Percentiles rank a stretch among this genome's conserved stretches.
These are phyloP conservation scores for Nicotiana tomentosiformis DNA, from an alignment of 257 asterid genomes.

Conservation along the genomic window DNA sequence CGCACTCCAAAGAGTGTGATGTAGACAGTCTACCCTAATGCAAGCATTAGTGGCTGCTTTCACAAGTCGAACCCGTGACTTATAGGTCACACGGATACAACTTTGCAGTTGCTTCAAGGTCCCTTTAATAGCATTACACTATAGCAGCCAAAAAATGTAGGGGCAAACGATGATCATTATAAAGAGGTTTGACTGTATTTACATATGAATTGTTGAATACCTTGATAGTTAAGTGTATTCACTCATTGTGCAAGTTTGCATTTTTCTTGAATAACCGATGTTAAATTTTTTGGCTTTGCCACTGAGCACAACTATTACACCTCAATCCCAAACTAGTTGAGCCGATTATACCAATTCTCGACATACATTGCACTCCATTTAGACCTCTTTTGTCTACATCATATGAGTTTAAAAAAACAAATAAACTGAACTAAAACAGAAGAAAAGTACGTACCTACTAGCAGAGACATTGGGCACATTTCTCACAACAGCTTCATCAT, in stretches of 20 bases:
- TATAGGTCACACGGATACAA: no score
- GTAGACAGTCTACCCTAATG: no score
- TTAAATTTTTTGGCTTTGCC: background rate
- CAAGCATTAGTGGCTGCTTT: no score
- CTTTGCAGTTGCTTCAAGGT: no score
- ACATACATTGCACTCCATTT: background rate
- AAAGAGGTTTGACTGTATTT: no score
- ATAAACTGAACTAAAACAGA: background rate
- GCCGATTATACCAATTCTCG: background rate
- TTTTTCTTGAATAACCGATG: background rate
- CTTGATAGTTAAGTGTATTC: background rate
- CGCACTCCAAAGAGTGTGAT: no score
- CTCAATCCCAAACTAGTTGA: background rate
- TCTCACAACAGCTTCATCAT: constrained; percentile 61
- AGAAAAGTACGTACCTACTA: constrained; percentile 59
- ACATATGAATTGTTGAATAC: background rate
- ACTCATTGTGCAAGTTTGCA: background rate
- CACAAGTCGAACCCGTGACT: no score
- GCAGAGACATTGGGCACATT: constrained; percentile 64
- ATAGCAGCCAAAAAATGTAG: no score
- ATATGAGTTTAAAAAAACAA: background rate
- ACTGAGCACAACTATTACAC: background rate
- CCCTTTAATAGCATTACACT: no score
- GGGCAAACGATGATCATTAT: no score
- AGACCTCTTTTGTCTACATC: background rate